Conservation (phyloP, 179 eudicot genomes). For the Amaranthus tricolor region DNA sequence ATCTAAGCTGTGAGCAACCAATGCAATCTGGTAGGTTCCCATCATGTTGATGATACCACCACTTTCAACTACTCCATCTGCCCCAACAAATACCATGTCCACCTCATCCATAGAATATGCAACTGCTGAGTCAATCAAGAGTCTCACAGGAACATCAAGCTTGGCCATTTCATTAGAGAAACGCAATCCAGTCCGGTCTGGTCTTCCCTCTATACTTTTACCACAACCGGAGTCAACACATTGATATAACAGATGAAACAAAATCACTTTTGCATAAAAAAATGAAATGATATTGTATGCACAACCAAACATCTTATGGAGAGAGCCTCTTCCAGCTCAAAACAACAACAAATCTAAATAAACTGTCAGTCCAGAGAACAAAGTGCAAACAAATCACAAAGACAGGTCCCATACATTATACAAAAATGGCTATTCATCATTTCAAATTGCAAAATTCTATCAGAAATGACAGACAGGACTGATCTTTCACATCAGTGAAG, state of each 20-base stretch:
- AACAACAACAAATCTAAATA: background rate
- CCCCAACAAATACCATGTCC: conserved; percentile 96
- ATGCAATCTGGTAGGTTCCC: conserved; percentile 94
- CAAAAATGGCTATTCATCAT: background rate
- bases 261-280: background rate
- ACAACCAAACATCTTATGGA: background rate
- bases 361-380: background rate
- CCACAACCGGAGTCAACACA: background rate
- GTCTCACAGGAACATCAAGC: conserved; percentile 92
- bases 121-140: conserved; percentile 86
- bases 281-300: background rate
- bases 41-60: conserved; percentile 98
- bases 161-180: conserved; percentile 90
- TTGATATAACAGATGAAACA: background rate
- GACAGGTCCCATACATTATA: background rate
- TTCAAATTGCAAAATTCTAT: background rate
- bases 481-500: no score
- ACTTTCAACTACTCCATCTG: conserved; percentile 96
- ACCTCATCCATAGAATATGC: conserved; percentile 97
- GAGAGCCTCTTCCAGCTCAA: background rate
- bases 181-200: conserved; percentile 82
- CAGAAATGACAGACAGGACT: no score
- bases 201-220: conserved; percentile 82
- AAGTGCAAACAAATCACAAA: background rate
- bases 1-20: conserved; percentile 88